Conservation (phyloP, 306 rosid species). For the Ochetophila trinervis region DNA sequence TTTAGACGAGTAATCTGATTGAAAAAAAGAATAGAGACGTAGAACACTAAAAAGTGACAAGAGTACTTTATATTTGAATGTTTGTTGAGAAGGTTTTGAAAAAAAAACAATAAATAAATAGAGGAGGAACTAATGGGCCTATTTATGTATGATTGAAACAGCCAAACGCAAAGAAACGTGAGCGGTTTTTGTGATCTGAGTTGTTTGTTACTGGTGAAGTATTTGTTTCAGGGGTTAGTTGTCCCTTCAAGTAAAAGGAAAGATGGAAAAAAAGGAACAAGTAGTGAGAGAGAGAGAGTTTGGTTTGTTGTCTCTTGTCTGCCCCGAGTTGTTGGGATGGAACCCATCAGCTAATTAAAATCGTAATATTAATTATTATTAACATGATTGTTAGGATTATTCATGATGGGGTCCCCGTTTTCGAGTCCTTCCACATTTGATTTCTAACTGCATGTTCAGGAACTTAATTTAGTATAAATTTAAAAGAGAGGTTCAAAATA, state of each 20-base stretch:
- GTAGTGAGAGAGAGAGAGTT: conserved; percentile 23
- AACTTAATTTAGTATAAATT: too few relatives aligned
- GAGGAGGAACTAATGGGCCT: not conserved
- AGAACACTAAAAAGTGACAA: conserved; percentile 12
- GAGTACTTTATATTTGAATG: conserved; percentile 11
- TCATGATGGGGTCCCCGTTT: too few relatives aligned
- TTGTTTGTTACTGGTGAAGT: conserved; percentile 32
- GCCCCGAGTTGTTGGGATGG: conserved; percentile 82
- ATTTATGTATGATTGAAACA: conserved; percentile 37
- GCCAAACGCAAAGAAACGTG: conserved; percentile 39
- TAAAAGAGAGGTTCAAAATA: too few relatives aligned
- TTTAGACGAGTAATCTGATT: too few relatives aligned
- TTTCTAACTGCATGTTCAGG: too few relatives aligned
- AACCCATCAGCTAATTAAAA: conserved; percentile 40
- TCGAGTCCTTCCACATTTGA: too few relatives aligned
- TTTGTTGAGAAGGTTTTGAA: not conserved
- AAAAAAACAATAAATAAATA: conserved; percentile 19
- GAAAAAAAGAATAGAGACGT: too few relatives aligned
- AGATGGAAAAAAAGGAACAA: conserved; percentile 5
- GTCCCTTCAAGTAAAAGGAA: conserved; percentile 85
- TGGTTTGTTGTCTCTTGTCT: conserved; percentile 43
- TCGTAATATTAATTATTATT: conserved; percentile 10
- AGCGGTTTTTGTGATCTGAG: conserved; percentile 17
- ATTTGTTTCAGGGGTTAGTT: conserved; percentile 41
- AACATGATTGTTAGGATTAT: not conserved